phyloP scores from a whole-genome alignment of 2,329 filamentous ascomycete genomes.

The Fusarium chaquense region DNA sequence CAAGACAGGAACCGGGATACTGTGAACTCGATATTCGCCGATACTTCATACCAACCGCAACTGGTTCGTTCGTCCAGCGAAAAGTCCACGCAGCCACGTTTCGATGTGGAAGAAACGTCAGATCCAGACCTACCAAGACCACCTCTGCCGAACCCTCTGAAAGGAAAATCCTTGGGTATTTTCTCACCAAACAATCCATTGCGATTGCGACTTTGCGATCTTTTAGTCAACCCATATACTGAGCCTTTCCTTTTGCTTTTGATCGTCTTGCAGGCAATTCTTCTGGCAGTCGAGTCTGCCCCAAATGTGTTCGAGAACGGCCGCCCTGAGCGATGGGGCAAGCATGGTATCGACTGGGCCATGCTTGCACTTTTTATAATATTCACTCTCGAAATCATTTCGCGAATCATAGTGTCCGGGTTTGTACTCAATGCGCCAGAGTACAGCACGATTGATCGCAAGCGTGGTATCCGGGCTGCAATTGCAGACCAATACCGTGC shows the following conservation, averaged over 20 bases:
- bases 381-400: conserved; percentile 87
- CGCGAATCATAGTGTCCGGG: conserved; percentile 91
- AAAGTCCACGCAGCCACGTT: conserved; percentile 54
- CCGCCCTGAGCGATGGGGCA: conserved; percentile 74
- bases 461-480: conserved; percentile 78
- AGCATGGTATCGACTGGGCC: conserved; percentile 78
- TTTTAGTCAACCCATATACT: conserved; percentile 86
- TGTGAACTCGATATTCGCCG: conserved; percentile 54
- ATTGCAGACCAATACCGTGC: conserved; percentile 80
- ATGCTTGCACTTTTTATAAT: conserved; percentile 86
- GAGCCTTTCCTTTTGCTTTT: conserved; percentile 89
- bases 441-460: conserved; percentile 89
- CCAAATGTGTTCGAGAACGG: conserved; percentile 75
- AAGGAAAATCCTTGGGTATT: conserved; percentile 86
- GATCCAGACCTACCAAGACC: conserved; percentile 30
- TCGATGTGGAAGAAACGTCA: conserved; percentile 34
- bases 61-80: conserved; percentile 59
- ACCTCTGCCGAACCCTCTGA: conserved; percentile 75
- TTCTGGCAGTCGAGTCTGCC: conserved; percentile 87
- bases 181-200: conserved; percentile 83
- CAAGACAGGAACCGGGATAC: conserved; percentile 47
- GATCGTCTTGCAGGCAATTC: conserved; percentile 87
- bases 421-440: conserved; percentile 90
- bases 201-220: conserved; percentile 79
- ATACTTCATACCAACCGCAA: conserved; percentile 67